These are phyloP conservation scores for Monilinia polystroma DNA, from an alignment of 2,329 filamentous ascomycete genomes.

Conservation along the genomic window DNA sequence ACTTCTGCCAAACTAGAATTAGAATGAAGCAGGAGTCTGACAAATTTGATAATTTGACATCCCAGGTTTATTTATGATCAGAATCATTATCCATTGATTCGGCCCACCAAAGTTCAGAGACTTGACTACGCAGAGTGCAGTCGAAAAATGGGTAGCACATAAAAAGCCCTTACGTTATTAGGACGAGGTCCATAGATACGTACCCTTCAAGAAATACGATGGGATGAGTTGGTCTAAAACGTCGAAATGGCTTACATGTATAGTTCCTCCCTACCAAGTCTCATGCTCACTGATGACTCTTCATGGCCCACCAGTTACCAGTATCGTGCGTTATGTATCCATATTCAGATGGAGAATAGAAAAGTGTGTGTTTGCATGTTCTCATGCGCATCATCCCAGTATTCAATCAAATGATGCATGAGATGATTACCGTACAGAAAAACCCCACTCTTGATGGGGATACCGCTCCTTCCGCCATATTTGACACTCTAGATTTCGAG, in stretches of 20 bases:
- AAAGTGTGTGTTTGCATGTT: background rate
- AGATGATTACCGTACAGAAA: background rate
- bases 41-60: background rate
- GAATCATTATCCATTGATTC: background rate
- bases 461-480: slow-evolving; percentile 3
- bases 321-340: background rate
- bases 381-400: background rate
- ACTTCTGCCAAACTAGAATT: background rate
- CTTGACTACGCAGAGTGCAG: background rate
- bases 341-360: background rate
- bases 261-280: background rate
- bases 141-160: background rate
- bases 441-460: slow-evolving; percentile 3
- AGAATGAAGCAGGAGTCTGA: background rate
- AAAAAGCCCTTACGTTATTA: background rate
- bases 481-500: background rate
- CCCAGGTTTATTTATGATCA: background rate
- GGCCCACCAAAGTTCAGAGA: background rate
- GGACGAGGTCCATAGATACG: background rate
- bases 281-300: background rate
- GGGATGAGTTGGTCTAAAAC: background rate
- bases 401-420: slow-evolving; percentile 6
- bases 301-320: background rate
- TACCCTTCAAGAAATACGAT: background rate
- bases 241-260: slow-evolving; percentile 2